Evolutionary conservation across 2,329 filamentous ascomycete genomes (phyloP), one percentile per base, ranked within the genome.

Genomic region (Scedosporium boydii): DNA sequence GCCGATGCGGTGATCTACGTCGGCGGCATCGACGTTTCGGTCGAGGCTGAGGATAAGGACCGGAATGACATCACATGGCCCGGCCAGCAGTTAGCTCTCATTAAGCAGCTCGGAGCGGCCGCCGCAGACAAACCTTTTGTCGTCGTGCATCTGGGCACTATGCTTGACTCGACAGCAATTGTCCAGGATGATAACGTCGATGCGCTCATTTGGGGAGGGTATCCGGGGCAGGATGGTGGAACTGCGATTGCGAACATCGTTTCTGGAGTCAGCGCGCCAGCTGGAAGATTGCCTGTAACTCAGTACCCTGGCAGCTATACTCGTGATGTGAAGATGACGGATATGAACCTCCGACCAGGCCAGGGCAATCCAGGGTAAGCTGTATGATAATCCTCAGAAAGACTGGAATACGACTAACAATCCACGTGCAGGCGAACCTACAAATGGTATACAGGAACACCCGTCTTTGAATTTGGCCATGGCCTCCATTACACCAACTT

Each of bases 401-500:
- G 9, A 12, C 1, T 12, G 51, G 21, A 14, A 23, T 23, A 18
- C 12, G 1, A 27, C n/a, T 55, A 12, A 55, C 23, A 26, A 55
- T 55, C 21, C 16, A 18, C 3, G n/a, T 7, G 5, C n/a, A 61
- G 59, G n/a, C 74, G 82, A 6, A 87, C 84, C 0, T 86, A 86
- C 66, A 79, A 77, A 65, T 87, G 82, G 82, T 86, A 82, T 68
- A 74, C 75, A 3, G 59, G 59, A 12, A 75, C 75, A 38, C 72
- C 73, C 18, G 75, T 83, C 2, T 77, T 80, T 58, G 76, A 77
- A 0, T 87, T 85, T 62, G 84, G 83, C 1, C 76, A 76, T 63
- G 84, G 83, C 0, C 66, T 85, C 64, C 82, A 86, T 67, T 86
- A 86, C 71, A 86, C 83, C 4, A 81, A 71, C 48, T 86, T 86